Base-by-base conservation (phyloP, 176 grass and related monocot genomes). In the Poa annua region DNA sequence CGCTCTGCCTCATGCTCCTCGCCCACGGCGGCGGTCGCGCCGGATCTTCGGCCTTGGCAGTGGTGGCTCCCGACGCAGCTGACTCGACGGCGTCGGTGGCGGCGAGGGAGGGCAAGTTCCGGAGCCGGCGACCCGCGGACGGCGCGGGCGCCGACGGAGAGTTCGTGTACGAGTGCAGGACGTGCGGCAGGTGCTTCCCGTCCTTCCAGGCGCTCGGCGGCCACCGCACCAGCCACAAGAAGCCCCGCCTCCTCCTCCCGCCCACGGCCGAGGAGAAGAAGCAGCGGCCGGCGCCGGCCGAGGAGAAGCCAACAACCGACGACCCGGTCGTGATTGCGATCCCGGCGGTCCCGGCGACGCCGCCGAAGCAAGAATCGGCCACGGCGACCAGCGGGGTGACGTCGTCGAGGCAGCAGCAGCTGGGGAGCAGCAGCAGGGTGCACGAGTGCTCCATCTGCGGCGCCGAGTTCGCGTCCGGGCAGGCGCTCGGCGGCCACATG, bases 151-250 rank as follows among this genome's bases (percentile, higher is more conserved):
- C 52, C 5, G 34, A 75, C 12, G 76, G 79, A 5, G 88, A 89
- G 83, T 87, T 83, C 83, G 85, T 90, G 3, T 97, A 97, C 53
- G 90, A 97, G 88, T 97, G 94, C 90, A 90, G 78, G 92, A 97
- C 94, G 13, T 97, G 94, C 84, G 90, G 68, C 88, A 97, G 92
- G 85, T 90, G 85, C 76, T 97, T 97, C 86, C 67, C 85, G 9
- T 97, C 94, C 0, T 99, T 99, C 87, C 96, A 99, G 68, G 96
- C 96, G 10, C 96, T 99, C n/a, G 93, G 96, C 19, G 96, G 96
- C 11, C 96, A 99, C 93, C 96, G 96, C 26, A 92, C 96, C 57
- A 98, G 96, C 76, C 96, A 98, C 90, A 95, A 90, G 92, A 98
- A 98, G 75, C 91, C 91, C 0, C 90, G 84, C 50, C 80, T 86